These are phyloP conservation scores for Citrullus amarus DNA, from an alignment of 306 rosid genomes.

Conservation along the genomic window DNA sequence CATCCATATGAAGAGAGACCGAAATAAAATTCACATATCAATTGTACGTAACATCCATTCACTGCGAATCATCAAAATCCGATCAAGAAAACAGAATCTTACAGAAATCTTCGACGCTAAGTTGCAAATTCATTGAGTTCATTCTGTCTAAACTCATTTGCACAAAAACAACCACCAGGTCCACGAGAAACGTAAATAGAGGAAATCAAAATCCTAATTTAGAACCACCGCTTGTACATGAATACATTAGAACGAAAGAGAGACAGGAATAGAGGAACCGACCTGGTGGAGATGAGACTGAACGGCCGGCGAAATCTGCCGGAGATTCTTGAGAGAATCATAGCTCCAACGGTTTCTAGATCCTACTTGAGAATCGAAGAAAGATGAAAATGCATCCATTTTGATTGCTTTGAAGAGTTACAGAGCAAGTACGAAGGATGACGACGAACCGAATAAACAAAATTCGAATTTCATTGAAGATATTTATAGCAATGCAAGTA, in stretches of 20 bases:
- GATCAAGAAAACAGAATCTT: background rate
- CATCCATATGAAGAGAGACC: background rate
- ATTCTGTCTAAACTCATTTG: background rate
- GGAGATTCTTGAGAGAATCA: conserved; percentile 65
- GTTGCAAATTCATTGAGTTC: background rate
- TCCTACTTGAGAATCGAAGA: conserved; percentile 45
- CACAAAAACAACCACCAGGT: background rate
- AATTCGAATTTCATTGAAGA: background rate
- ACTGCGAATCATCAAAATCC: background rate
- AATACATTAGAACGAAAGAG: background rate
- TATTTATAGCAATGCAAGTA: background rate
- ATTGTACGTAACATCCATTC: background rate
- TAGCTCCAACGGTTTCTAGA: conserved; percentile 47
- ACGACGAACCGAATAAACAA: background rate
- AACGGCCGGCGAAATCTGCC: conserved; percentile 58
- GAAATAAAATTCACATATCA: background rate
- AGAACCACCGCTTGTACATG: background rate
- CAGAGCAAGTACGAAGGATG: background rate
- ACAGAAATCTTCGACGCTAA: background rate
- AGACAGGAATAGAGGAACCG: background rate
- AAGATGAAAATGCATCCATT: conserved; percentile 59
- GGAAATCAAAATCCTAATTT: background rate
- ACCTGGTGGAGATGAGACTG: conserved; percentile 70
- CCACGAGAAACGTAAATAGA: background rate
- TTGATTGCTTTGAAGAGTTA: background rate